phyloP scores from a whole-genome alignment of 352 stramenopile species.

The Saprolegnia diclina region DNA sequence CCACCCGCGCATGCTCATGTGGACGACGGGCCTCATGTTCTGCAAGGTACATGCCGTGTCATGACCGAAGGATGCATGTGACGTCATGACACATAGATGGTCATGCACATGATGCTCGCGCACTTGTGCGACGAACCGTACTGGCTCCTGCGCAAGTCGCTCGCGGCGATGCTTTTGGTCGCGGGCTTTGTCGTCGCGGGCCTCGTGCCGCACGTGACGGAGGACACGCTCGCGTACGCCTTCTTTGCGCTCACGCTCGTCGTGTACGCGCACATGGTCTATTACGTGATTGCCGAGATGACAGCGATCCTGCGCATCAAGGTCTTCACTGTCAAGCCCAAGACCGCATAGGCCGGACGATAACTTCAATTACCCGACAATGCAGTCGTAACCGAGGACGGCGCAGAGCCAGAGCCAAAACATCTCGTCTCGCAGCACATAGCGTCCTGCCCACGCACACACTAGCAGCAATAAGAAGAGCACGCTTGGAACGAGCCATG shows the following conservation, averaged over 20 bases:
- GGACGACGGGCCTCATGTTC: constrained; percentile 75
- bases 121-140: constrained; percentile 84
- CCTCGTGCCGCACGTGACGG: constrained; percentile 65
- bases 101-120: constrained; percentile 87
- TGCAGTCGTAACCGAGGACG: constrained; percentile 16
- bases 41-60: constrained; percentile 48
- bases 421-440: background rate
- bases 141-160: constrained; percentile 81
- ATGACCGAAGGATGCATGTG: too few species aligned
- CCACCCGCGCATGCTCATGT: constrained; percentile 79
- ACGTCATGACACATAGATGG: constrained; percentile 45
- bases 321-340: constrained; percentile 49
- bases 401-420: constrained; percentile 35
- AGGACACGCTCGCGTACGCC: constrained; percentile 61
- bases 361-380: background rate
- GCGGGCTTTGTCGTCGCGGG: constrained; percentile 62
- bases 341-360: background rate
- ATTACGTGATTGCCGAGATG: constrained; percentile 69
- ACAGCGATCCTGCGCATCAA: constrained; percentile 67
- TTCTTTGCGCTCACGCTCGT: constrained; percentile 70
- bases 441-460: background rate
- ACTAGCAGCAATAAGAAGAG: constrained; percentile 3
- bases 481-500: background rate
- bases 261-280: constrained; percentile 80
- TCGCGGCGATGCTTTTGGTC: constrained; percentile 51